phyloP scores from a whole-genome alignment of 1,284 basidiomycete species.

The Paramarasmius palmivorus region DNA sequence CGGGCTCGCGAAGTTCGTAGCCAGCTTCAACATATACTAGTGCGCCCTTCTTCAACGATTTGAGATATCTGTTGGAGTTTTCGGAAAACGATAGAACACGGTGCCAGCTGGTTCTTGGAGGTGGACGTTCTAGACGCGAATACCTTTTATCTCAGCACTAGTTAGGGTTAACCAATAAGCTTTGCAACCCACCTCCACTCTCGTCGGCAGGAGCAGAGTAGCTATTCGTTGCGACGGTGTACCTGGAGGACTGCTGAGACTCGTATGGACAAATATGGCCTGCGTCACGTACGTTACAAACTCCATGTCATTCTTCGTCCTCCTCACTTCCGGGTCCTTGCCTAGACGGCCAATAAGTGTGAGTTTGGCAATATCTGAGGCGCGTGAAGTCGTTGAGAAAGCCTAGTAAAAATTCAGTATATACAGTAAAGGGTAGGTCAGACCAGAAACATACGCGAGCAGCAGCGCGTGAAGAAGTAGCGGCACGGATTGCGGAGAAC shows the following conservation, averaged over 20 bases:
- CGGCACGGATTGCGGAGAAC: slow-evolving; percentile 48
- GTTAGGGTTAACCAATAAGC: too few species aligned
- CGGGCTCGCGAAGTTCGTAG: slow-evolving; percentile 73
- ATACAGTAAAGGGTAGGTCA: not conserved
- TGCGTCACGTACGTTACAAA: slow-evolving; percentile 62
- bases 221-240: slow-evolving; percentile 68
- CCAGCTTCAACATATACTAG: slow-evolving; percentile 77
- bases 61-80: slow-evolving; percentile 57
- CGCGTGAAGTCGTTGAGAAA: slow-evolving; percentile 64
- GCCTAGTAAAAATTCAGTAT: slow-evolving; percentile 40
- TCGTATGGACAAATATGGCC: too few species aligned
- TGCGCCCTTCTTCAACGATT: slow-evolving; percentile 63
- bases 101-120: slow-evolving; percentile 69
- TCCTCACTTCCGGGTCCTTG: slow-evolving; percentile 67
- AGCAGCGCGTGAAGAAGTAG: slow-evolving; percentile 38
- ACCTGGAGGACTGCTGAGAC: slow-evolving; percentile 38
- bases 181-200: slow-evolving; percentile 70
- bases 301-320: slow-evolving; percentile 73
- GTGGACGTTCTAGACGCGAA: slow-evolving; percentile 46
- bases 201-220: slow-evolving; percentile 56
- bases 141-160: slow-evolving; percentile 20
- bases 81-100: slow-evolving; percentile 70
- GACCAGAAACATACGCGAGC: slow-evolving; percentile 46
- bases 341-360: slow-evolving; percentile 74
- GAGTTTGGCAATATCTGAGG: slow-evolving; percentile 70